Base-by-base conservation (phyloP, 225 moss, liverwort and hornwort genomes). In the Sphagnum tenellum region DNA sequence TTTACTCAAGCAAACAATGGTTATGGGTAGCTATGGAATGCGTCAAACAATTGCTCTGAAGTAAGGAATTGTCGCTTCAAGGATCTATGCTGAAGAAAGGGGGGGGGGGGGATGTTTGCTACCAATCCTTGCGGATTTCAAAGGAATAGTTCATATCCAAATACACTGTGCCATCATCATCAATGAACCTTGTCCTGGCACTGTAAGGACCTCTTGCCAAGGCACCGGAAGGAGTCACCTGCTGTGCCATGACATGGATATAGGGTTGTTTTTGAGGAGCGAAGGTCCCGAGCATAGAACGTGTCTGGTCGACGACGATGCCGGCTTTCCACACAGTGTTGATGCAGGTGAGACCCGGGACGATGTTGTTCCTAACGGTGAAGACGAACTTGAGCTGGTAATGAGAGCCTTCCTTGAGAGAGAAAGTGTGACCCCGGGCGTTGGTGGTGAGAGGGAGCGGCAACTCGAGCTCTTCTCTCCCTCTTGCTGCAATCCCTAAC, bases 291-390 rank as follows among this genome's bases (percentile, higher is more conserved):
- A 95, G 84, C 95, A 95, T 95, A 57, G 82, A 78, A 10, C 79
- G 81, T 12, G 92, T 89, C 75, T 95, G 82, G 67, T 95, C 95
- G 48, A 95, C 95, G 81, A 87, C 75, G n/a, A 91, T 66, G 11
- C 89, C 86, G 12, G 81, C 77, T 68, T 94, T 94, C 94, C 94
- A 94, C 48, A 94, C 94, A 10, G 91, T 94, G 75, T 94, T 94
- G 8, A 88, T 70, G 68, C 89, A 94, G 4, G 87, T 88, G 74
- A 94, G 70, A 8, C 94, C 94, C 5, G 94, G 82, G n/a, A 94
- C 94, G 50, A 94, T 87, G 69, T 94, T 94, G 59, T 83, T 84
- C 59, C 80, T 81, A 45, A 94, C 94, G 3, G 89, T 86, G 66
- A 94, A 94, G 5, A 74, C 80, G 50, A 91, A 94, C 54, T 88